These are phyloP conservation scores for Cucumis melo DNA, from an alignment of 306 rosid genomes.

Conservation along the genomic window DNA sequence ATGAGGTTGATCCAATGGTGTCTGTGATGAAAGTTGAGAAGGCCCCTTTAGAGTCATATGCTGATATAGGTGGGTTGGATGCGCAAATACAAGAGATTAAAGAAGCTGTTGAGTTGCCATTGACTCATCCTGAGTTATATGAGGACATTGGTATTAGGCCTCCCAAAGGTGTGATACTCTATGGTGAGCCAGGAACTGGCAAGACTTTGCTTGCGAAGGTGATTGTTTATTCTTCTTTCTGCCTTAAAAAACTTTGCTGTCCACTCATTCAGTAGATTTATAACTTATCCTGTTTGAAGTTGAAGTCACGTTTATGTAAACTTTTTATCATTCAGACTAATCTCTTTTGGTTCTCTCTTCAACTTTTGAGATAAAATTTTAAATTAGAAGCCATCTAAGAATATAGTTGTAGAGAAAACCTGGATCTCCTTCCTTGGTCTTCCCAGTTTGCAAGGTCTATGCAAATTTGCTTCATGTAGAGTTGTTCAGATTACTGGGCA, in stretches of 20 bases:
- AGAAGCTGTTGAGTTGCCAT: conserved; percentile 97
- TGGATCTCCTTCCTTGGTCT: no score
- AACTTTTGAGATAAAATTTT: not conserved
- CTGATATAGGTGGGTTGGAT: conserved; percentile 97
- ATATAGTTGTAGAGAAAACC: no score
- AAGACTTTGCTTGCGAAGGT: conserved; percentile 99
- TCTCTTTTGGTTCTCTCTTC: not conserved
- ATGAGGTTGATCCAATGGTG: conserved; percentile 95
- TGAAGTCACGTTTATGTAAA: not conserved
- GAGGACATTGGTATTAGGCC: conserved; percentile 99
- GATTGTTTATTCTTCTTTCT: conserved; percentile 3
- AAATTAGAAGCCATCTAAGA: not conserved
- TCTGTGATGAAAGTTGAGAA: conserved; percentile 90
- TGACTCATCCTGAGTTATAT: conserved; percentile 88
- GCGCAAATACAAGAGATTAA: conserved; percentile 98
- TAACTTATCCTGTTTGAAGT: not conserved
- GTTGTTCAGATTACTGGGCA: no score
- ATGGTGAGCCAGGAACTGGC: conserved; percentile 98
- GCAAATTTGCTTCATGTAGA: no score
- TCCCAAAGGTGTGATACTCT: conserved; percentile 85
- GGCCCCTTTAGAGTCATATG: conserved; percentile 95
- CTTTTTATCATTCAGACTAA: not conserved
- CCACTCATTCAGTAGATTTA: not conserved
- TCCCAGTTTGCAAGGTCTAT: no score
- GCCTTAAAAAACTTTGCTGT: not conserved